Base-by-base conservation (phyloP, 108 stramenopile species). In the Pseudonitzschia pungens region DNA sequence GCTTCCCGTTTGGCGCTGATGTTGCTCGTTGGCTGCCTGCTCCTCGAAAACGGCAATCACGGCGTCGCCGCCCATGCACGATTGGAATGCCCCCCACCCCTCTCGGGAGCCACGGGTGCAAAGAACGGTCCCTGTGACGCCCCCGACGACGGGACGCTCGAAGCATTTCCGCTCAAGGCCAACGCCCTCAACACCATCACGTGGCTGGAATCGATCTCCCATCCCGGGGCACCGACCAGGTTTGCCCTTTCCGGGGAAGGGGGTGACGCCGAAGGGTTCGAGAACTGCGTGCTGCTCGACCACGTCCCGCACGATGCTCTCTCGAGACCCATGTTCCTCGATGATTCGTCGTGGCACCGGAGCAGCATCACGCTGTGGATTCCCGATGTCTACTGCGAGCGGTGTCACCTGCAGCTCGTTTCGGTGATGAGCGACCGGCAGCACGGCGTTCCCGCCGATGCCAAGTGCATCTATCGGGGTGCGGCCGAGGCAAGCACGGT, bases 281-380 rank as follows among this genome's bases (percentile, higher is more conserved):
- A 72, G 21, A 68, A 79, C 16, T 83, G 82, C 41, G 68, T 80
- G 2, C 56, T 83, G 79, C 57, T 83, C 21, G 82, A 83, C 58
- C 82, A 83, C 42, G 70, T 83, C 28, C 82, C 82, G 26, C 82
- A 83, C 62, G 79, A 83, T 29, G 79, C 79, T 10, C 76, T 69
- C 32, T 77, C 75, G 50, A 20, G 71, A n/a, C 82, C 82, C 10
- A 43, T 9, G 15, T 52, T 41, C 16, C 54, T 7, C 4, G 69
- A 83, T 21, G 66, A 64, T 36, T 65, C 82, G 56, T 70, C 79
- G 5, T 83, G 79, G 54, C 79, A 79, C 24, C 79, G 73, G 15
- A 79, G 79, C 42, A 71, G 68, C 11, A 74, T 83, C 26, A 80
- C 82, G 26, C 64, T 83, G 18, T 70, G 64, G 68, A 83, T 83